Conservation (phyloP, 1,139 yeast species). For the Saccharomyces hybrid region DNA sequence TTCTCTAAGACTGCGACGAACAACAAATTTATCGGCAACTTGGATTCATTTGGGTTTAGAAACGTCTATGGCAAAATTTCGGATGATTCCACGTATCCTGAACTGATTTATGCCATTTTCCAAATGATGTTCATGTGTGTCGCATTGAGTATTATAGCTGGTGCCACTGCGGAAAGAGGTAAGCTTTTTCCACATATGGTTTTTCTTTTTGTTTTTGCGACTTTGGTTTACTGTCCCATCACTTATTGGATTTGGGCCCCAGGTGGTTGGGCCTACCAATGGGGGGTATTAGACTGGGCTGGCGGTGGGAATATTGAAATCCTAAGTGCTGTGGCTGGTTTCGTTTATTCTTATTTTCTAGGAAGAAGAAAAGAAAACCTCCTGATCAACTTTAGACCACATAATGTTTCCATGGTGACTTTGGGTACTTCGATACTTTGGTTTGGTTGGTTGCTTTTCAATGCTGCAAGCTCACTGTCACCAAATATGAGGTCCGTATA, state of each 20-base stretch:
- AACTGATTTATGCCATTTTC: conserved; percentile 73
- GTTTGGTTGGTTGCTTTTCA: conserved; percentile 88
- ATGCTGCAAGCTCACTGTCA: conserved; percentile 68
- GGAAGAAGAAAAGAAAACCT: conserved; percentile 80
- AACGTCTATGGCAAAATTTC: conserved; percentile 50
- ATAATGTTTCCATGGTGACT: conserved; percentile 80
- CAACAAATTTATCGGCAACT: conserved; percentile 80
- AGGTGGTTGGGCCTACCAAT: conserved; percentile 86
- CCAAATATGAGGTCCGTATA: conserved; percentile 44
- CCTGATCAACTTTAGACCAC: conserved; percentile 87
- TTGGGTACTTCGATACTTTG: conserved; percentile 70
- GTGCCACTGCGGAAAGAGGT: conserved; percentile 95
- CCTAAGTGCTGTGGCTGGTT: conserved; percentile 82
- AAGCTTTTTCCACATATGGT: conserved; percentile 78
- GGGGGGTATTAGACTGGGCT: conserved; percentile 93
- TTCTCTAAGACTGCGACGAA: conserved; percentile 63
- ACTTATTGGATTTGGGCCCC: conserved; percentile 93
- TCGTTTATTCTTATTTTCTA: conserved; percentile 73
- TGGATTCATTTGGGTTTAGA: conserved; percentile 73
- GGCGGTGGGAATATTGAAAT: conserved; percentile 98
- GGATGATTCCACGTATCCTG: conserved; percentile 50
- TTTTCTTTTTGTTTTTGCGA: conserved; percentile 80
- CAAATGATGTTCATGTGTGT: conserved; percentile 90
- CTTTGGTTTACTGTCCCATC: conserved; percentile 85
- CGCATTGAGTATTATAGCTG: conserved; percentile 83